phyloP scores from a whole-genome alignment of 805 yeast genomes.

The Ogataea haglerorum region DNA sequence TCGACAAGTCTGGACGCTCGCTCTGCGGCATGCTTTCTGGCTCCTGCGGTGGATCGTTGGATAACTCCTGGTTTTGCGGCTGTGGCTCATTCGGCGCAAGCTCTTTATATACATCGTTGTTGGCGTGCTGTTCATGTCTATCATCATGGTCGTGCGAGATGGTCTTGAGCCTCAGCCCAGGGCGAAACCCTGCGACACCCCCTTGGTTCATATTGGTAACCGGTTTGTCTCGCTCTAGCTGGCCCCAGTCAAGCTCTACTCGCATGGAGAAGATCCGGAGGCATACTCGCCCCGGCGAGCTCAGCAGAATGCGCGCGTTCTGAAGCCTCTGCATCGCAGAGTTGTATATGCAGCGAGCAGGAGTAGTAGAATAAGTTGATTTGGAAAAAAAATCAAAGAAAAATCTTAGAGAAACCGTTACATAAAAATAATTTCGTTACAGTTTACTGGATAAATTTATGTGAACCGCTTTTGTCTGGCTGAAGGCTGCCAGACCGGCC shows the following conservation, averaged over 20 bases:
- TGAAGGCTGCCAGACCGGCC: conserved; percentile 81
- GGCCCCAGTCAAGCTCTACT: conserved; percentile 3
- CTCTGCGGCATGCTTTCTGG: not conserved
- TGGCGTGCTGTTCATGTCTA: not conserved
- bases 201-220: not conserved
- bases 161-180: not conserved
- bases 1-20: not conserved
- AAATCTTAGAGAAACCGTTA: not conserved
- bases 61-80: not conserved
- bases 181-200: not conserved
- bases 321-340: conserved; percentile 9
- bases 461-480: conserved; percentile 85
- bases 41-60: not conserved
- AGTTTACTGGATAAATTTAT: conserved; percentile 31
- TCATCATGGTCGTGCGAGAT: not conserved
- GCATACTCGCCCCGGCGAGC: not conserved
- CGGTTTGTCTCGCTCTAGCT: not conserved
- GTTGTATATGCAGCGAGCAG: not conserved
- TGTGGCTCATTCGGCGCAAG: not conserved
- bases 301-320: conserved; percentile 1
- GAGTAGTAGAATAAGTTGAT: not conserved
- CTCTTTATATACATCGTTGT: not conserved
- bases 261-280: conserved; percentile 3
- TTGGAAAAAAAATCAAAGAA: not conserved
- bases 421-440: conserved; percentile 8